Evolutionary conservation across 179 eudicot genomes (phyloP), one percentile per base, ranked within the genome.

Genomic region (Heliamphora pulchella): DNA sequence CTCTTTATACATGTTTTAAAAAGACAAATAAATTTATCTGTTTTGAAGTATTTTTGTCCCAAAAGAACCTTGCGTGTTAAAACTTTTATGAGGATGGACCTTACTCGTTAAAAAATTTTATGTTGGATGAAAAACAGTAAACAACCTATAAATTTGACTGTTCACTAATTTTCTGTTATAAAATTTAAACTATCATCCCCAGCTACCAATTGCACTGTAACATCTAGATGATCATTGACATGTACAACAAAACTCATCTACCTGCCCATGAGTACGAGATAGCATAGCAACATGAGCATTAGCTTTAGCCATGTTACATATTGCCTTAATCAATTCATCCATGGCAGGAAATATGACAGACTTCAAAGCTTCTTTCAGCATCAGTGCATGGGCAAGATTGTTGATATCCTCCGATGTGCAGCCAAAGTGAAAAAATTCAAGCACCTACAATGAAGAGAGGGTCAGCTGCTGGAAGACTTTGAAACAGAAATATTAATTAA

Each of bases 261-360:
- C 98, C 95, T 93, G 98, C 70, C 98, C 98, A 87, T 96, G 99
- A 78, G 99, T 96, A 80, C 97, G 94, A 85, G 99, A 96, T 77
- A 96, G 90, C 96, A 96, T 96, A 71, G 96, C 86, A 84, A 92
- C 76, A 57, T 82, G 75, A 51, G 94, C 95, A 85, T 87, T 82
- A 55, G 91, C 86, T 80, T 84, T 86, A 59, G 98, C 90, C 89
- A 91, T 88, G 81, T 76, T 73, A 86, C 87, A 86, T 58, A 95
- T 74, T 78, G 91, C 86, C 65, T 78, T 77, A 17, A 94, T 88
- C 79, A 96, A 81, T 58, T 88, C 88, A 86, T 96, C 93, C 94
- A 88, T 92, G 77, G 80, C 86, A 46, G 98, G 97, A 53, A 91
- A 68, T 48, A 93, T 18, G 59, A 91, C 87, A 7, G 74, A 75